phyloP scores from a whole-genome alignment of 495 filamentous ascomycete genomes.

The Neurospora sp. region DNA sequence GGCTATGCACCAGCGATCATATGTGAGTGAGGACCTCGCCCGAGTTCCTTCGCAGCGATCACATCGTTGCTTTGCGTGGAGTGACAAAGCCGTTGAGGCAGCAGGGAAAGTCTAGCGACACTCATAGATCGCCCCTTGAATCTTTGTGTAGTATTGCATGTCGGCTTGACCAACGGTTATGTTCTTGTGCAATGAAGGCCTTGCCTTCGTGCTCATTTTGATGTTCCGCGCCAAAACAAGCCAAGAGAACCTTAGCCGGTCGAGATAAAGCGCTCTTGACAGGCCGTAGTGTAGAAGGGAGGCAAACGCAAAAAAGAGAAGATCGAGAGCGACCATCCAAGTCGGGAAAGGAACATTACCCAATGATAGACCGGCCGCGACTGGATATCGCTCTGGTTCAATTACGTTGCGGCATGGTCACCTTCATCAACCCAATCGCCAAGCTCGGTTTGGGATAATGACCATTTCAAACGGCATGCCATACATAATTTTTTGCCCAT shows the following conservation, averaged over 20 bases:
- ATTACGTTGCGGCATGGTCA: background rate
- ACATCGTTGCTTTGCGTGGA: background rate
- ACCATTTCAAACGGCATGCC: background rate
- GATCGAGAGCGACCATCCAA: background rate
- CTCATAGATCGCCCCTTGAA: slow-evolving; percentile 2
- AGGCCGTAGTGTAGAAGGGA: background rate
- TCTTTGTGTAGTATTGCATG: background rate
- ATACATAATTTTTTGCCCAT: background rate
- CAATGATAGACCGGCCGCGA: background rate
- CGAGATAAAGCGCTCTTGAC: background rate
- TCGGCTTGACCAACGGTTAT: background rate
- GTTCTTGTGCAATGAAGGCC: slow-evolving; percentile 1
- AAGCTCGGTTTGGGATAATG: background rate
- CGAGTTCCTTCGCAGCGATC: background rate
- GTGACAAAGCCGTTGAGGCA: slow-evolving; percentile 19
- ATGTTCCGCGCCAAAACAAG: slow-evolving; percentile 1
- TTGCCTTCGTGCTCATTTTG: slow-evolving; percentile 7
- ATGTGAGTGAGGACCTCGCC: background rate
- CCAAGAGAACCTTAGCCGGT: background rate
- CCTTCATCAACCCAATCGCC: background rate
- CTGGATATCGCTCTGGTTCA: background rate
- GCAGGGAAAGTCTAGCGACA: slow-evolving; percentile 2
- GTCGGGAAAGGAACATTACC: background rate
- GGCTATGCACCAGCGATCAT: background rate
- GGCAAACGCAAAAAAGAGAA: background rate